Conservation (phyloP, 352 stramenopile genomes). For the Phytopythium ostracodes region DNA sequence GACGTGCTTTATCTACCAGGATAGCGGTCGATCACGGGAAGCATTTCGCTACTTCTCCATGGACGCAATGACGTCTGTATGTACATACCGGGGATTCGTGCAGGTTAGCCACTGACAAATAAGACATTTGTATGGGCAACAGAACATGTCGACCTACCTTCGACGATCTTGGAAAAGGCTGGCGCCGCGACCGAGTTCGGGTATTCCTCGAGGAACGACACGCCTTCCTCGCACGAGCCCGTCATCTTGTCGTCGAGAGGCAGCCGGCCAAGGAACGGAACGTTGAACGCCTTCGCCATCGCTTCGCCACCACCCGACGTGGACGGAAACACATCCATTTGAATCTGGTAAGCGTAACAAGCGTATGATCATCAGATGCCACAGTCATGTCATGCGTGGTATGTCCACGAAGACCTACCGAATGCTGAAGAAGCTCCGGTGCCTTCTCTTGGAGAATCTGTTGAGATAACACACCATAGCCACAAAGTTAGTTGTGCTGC, state of each 20-base stretch:
- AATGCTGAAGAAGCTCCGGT: constrained; percentile 67
- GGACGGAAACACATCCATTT: constrained; percentile 91
- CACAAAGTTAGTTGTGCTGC: neutral
- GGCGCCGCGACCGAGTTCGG: constrained; percentile 63
- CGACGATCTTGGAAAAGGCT: constrained; percentile 70
- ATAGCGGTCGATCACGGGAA: neutral
- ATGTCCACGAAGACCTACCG: constrained; percentile 9
- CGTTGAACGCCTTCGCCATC: constrained; percentile 95
- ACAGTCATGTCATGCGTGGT: neutral
- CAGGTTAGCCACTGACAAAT: too few relatives aligned
- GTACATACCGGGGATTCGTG: constrained; percentile 7
- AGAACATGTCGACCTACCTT: constrained; percentile 30
- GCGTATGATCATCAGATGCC: neutral
- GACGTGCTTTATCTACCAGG: neutral
- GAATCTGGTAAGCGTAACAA: constrained; percentile 26
- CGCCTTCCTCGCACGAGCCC: constrained; percentile 93
- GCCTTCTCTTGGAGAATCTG: constrained; percentile 84
- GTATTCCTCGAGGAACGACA: constrained; percentile 91
- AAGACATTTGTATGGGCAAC: too few relatives aligned
- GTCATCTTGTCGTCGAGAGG: constrained; percentile 98
- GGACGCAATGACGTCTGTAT: constrained; percentile 49
- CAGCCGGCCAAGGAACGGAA: constrained; percentile 96
- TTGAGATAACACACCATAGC: neutral
- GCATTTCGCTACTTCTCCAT: constrained; percentile 31
- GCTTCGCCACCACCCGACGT: constrained; percentile 83